phyloP scores from a whole-genome alignment of 2,329 filamentous ascomycete species.

The Chaetomiaceae sp. region DNA sequence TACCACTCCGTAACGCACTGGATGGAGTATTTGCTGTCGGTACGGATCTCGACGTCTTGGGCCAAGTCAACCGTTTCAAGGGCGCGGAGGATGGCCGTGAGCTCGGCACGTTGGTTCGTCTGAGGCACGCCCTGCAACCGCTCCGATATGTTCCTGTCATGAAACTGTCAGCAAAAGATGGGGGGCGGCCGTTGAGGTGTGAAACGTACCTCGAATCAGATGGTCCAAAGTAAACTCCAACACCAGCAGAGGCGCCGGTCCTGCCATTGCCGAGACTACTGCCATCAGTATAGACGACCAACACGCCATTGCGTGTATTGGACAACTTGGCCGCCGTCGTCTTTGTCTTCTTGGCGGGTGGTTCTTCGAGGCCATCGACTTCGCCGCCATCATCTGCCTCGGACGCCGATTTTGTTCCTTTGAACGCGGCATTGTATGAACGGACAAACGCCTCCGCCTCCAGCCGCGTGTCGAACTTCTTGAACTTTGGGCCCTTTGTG shows the following conservation, averaged over 20 bases:
- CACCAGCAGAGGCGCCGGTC: conserved; percentile 48
- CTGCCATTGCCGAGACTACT: conserved; percentile 55
- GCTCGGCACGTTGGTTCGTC: conserved; percentile 94
- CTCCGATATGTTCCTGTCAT: conserved; percentile 60
- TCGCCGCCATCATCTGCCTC: conserved; percentile 23
- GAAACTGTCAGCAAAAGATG: conserved; percentile 21
- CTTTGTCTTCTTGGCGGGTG: conserved; percentile 31
- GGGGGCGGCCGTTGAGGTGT: no score
- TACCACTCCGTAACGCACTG: conserved; percentile 86
- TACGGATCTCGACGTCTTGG: conserved; percentile 68
- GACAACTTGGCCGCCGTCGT: conserved; percentile 19
- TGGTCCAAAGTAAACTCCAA: conserved; percentile 58
- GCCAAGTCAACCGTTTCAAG: conserved; percentile 66
- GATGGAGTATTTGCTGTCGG: conserved; percentile 88
- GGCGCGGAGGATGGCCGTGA: conserved; percentile 80
- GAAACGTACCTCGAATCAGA: conserved; percentile 49
- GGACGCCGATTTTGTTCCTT: conserved; percentile 36
- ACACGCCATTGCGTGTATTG: conserved; percentile 18
- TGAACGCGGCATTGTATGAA: conserved; percentile 38
- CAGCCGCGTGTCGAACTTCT: conserved; percentile 58
- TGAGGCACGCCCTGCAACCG: conserved; percentile 66
- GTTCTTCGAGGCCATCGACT: conserved; percentile 32
- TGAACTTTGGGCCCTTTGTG: conserved; percentile 63
- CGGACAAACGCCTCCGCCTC: conserved; percentile 76
- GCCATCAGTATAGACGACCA: conserved; percentile 57